Percentiles rank a stretch among this genome's conserved stretches.
These are phyloP conservation scores for Aureobasidium sp. DNA, from an alignment of 2,329 filamentous ascomycete species.

Conservation along the genomic window DNA sequence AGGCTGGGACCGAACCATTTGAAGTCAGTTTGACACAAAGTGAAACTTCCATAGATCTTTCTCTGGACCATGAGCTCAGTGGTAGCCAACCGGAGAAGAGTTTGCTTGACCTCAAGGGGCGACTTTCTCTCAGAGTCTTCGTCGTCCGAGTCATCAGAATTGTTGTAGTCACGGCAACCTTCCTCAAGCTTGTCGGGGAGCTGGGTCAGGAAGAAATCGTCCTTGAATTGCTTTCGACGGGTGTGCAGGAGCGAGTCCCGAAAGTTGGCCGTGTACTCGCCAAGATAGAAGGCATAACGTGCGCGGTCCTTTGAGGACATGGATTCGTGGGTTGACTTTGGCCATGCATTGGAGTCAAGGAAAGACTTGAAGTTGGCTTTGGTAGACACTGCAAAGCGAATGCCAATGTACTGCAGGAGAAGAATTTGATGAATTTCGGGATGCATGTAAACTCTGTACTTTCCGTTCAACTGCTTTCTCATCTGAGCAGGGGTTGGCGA, in stretches of 20 bases:
- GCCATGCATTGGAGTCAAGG: slow-evolving; percentile 34
- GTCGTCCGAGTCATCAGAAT: slow-evolving; percentile 28
- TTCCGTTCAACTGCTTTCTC: slow-evolving; percentile 46
- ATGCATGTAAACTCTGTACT: slow-evolving; percentile 52
- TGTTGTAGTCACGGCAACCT: slow-evolving; percentile 28
- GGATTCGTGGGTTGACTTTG: slow-evolving; percentile 23
- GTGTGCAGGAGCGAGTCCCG: slow-evolving; percentile 17
- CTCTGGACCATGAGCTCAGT: slow-evolving; percentile 46
- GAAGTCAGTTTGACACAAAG: slow-evolving; percentile 50
- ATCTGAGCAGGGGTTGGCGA: slow-evolving; percentile 39
- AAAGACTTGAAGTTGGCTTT: slow-evolving; percentile 33
- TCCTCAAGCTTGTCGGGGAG: slow-evolving; percentile 36
- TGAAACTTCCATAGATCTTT: slow-evolving; percentile 39
- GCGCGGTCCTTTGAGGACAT: slow-evolving; percentile 30
- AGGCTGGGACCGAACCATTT: slow-evolving; percentile 50
- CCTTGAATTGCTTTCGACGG: slow-evolving; percentile 29
- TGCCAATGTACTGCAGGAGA: slow-evolving; percentile 46
- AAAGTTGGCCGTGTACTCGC: slow-evolving; percentile 5
- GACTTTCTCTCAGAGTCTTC: slow-evolving; percentile 27
- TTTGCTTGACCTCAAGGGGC: slow-evolving; percentile 44
- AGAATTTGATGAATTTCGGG: slow-evolving; percentile 50
- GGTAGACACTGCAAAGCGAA: slow-evolving; percentile 42
- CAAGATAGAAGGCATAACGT: slow-evolving; percentile 39
- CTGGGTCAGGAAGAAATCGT: slow-evolving; percentile 48
- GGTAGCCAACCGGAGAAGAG: slow-evolving; percentile 47